Evolutionary conservation across 2,329 filamentous ascomycete species (phyloP), one percentile per base, ranked within the genome.

Genomic region (Fusarium nurragi): DNA sequence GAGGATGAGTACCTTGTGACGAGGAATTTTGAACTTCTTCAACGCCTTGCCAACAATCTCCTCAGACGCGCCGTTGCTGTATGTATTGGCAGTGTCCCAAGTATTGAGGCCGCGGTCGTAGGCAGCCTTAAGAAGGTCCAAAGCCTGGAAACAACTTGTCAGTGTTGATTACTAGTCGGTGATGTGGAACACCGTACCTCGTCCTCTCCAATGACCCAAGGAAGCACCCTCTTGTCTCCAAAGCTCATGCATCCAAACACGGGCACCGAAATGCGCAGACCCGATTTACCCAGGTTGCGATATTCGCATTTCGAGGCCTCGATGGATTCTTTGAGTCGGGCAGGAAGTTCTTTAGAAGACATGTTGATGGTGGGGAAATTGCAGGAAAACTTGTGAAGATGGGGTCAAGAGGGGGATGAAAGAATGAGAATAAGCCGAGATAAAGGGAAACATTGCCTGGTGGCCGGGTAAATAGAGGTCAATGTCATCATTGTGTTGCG

Each of bases 201-300:
- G 4, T 67, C 60, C 2, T 67, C 64, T 0, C 51, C 64, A 4
- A 68, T 68, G 0, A 62, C 64, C 64, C 64, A 67, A 4, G 64
- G 64, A 13, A 67, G 22, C 0, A 25, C 39, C 2, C 48, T 50
- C 21, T 65, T 65, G 2, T 67, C 64, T 0, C 64, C 64, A 5
- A 67, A 65, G 3, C 64, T 67, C 64, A 67, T 67, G 0, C 64
- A 67, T 10, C 64, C 64, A 47, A 67, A 67, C 0, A 67, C 39
- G 0, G 64, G 64, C 0, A 67, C 64, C 0, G 64, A 67, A 6
- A 67, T 48, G 1, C 64, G 60, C 0, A 67, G 6, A 0, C 64
- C 64, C 0, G 64, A 67, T 40, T 58, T 61, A 0, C 64, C 64
- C 0, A 67, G 2, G 1, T 65, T 67, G 6, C 64, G 64, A 39